Base-by-base conservation (phyloP, 495 filamentous ascomycete species). In the Penicillium tannophilum region DNA sequence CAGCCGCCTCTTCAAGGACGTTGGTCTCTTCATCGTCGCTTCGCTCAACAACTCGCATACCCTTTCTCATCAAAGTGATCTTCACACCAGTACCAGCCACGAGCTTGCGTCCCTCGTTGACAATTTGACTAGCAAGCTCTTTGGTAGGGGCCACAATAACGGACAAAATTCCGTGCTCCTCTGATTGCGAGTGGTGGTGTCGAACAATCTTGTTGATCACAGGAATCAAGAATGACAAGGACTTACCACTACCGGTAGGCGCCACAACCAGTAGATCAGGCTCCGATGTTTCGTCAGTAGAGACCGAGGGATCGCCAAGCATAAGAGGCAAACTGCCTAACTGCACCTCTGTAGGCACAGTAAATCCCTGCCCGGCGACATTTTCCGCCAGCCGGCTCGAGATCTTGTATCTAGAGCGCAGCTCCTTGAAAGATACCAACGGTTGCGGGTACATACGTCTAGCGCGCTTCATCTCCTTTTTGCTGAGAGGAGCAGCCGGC, bases 211-310 rank as follows among this genome's bases (percentile, higher is more conserved):
- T 79, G 67, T 97, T 88, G 50, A 98, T 81, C 17, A 91, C 80
- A 0, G 92, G 91, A 26, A 99, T 88, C 68, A 98, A 71, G 65
- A 97, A 99, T 4, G 91, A 89, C 54, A 98, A 71, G 0, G 94
- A 98, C 77, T 99, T 99, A n/a, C 94, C 94, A 67, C 92, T 97
- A 19, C 94, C 94, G 4, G 94, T 99, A 3, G 95, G 95, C 14
- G 94, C 94, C 35, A 97, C 87, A 4, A 88, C 87, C 35, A 98
- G 66, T 31, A 98, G 83, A 80, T 98, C 88, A 3, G 90, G 76
- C 44, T 81, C 76, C 31, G 62, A 33, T 1, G 36, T 23, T 33
- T 51, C 61, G 9, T 48, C 53, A 36, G 54, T 49, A 36, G 71
- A 52, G 16, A 58, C 54, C 0, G 67, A 55, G 36, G 59, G 56